Conservation (phyloP, 257 asterid species). For the Jasminum sambac region DNA sequence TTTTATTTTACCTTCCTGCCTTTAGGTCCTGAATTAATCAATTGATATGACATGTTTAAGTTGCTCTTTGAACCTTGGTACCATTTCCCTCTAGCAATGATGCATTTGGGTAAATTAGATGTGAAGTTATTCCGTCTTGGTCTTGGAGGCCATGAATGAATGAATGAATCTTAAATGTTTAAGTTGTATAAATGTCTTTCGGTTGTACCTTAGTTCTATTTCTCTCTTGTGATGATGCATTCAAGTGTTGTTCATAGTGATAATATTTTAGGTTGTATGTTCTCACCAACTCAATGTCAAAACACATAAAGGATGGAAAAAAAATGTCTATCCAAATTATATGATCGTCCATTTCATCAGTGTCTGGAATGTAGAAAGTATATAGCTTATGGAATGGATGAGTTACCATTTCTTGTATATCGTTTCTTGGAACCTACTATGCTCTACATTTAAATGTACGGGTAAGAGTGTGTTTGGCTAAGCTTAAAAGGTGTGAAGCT, state of each 20-base stretch:
- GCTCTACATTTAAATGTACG: not conserved
- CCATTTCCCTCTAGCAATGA: not conserved
- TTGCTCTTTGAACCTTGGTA: not conserved
- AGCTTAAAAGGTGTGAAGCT: not conserved
- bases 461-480: not conserved
- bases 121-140: not conserved
- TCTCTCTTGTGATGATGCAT: not conserved
- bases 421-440: not conserved
- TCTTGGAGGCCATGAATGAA: not conserved
- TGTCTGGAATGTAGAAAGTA: constrained; percentile 1
- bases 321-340: not conserved
- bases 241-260: not conserved
- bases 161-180: not conserved
- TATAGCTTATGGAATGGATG: not conserved
- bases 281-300: not conserved
- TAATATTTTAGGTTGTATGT: not conserved
- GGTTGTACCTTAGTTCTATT: not conserved
- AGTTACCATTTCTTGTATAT: not conserved
- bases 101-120: not conserved
- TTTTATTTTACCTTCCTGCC: not conserved
- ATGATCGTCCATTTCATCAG: not conserved
- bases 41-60: not conserved
- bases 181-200: not conserved
- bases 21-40: not conserved
- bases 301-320: not conserved